A percentile compares a stretch with the other conserved stretches of the same genome.
Evolutionary conservation across 768 basidiomycete species (phyloP).

Genomic region (Hemileccinum impolitum): DNA sequence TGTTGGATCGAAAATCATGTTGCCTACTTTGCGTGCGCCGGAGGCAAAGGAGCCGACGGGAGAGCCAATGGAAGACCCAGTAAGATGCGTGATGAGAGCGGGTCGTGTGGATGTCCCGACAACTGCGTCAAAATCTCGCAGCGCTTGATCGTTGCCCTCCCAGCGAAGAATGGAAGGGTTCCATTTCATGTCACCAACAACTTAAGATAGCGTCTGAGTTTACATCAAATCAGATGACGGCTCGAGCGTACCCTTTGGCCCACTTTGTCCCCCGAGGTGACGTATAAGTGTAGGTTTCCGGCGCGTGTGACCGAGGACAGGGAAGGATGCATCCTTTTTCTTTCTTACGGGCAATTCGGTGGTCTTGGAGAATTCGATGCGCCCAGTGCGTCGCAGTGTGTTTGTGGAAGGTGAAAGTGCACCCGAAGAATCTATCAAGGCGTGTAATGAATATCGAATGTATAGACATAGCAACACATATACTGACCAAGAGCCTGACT

Average conservation of each 20-base stretch:
- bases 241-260: slow-evolving; percentile 65
- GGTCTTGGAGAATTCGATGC: slow-evolving; percentile 51
- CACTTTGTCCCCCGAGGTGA: slow-evolving; percentile 64
- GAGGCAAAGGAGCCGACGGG: slow-evolving; percentile 70
- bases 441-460: slow-evolving; percentile 1
- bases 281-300: slow-evolving; percentile 87
- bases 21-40: slow-evolving; percentile 88
- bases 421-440: slow-evolving; percentile 17
- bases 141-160: slow-evolving; percentile 94
- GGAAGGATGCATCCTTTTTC: slow-evolving; percentile 50
- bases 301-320: slow-evolving; percentile 43
- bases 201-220: slow-evolving; percentile 40
- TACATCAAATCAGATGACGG: slow-evolving; percentile 1
- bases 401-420: slow-evolving; percentile 46
- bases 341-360: slow-evolving; percentile 45
- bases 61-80: slow-evolving; percentile 82
- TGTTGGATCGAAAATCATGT: slow-evolving; percentile 95
- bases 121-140: slow-evolving; percentile 85
- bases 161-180: slow-evolving; percentile 87
- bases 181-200: slow-evolving; percentile 96
- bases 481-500: slow-evolving; percentile 39
- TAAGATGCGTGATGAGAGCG: slow-evolving; percentile 92
- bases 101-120: slow-evolving; percentile 84
- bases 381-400: slow-evolving; percentile 53
- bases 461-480: background rate